Percentiles rank a stretch among this genome's conserved stretches.
These are phyloP conservation scores for Calonectria ilicicola DNA, from an alignment of 2,329 filamentous ascomycete genomes.

Conservation along the genomic window DNA sequence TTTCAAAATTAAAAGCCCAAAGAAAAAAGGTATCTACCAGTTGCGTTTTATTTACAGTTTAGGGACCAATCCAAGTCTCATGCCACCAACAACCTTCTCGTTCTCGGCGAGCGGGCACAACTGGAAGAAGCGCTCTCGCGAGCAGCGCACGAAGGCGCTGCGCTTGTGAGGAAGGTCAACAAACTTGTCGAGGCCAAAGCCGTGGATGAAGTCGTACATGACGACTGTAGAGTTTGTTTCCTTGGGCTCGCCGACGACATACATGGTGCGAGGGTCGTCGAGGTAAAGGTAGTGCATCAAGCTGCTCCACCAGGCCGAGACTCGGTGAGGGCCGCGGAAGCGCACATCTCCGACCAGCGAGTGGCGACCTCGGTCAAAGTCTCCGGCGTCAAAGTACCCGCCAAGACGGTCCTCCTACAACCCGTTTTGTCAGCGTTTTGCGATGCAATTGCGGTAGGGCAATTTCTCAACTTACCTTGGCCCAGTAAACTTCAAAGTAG, in stretches of 20 bases:
- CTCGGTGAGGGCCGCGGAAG: conserved; percentile 71
- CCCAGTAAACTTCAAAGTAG: conserved; percentile 87
- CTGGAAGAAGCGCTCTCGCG: conserved; percentile 77
- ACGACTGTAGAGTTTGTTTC: conserved; percentile 77
- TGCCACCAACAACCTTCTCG: conserved; percentile 67
- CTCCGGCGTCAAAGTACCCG: conserved; percentile 65
- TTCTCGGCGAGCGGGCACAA: conserved; percentile 69
- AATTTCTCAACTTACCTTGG: conserved; percentile 56
- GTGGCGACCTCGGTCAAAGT: conserved; percentile 70
- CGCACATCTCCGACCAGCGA: conserved; percentile 69
- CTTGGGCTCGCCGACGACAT: conserved; percentile 77
- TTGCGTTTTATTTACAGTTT: conserved; percentile 56
- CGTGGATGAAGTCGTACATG: conserved; percentile 80
- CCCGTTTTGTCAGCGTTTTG: neutral
- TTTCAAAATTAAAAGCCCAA: conserved; percentile 7
- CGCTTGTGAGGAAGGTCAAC: conserved; percentile 80
- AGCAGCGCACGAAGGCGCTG: conserved; percentile 74
- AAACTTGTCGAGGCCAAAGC: conserved; percentile 78
- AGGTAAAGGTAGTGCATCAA: conserved; percentile 74
- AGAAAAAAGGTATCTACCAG: conserved; percentile 10
- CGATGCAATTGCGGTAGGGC: neutral
- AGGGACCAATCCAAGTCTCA: conserved; percentile 64
- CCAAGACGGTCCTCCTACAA: conserved; percentile 66
- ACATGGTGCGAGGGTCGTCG: conserved; percentile 68
- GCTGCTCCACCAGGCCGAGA: conserved; percentile 71